Evolutionary conservation across 495 filamentous ascomycete genomes (phyloP).

Genomic region (Talaromyces liani): DNA sequence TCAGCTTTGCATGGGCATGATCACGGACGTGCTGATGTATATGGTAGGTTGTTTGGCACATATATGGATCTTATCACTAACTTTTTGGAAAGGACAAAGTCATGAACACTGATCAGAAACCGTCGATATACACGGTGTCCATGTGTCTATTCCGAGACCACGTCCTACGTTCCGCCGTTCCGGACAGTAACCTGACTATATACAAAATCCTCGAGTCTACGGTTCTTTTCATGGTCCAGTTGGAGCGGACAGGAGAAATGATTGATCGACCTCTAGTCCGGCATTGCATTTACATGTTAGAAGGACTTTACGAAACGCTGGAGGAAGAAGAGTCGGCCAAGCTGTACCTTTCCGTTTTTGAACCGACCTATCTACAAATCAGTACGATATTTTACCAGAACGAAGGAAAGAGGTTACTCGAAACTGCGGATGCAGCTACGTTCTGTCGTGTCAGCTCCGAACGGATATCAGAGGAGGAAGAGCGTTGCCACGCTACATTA

Average conservation of each 20-base stretch:
- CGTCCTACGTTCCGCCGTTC: slow-evolving; percentile 53
- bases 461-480: slow-evolving; percentile 71
- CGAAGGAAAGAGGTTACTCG: slow-evolving; percentile 67
- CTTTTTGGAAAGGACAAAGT: slow-evolving; percentile 58
- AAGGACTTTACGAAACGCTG: slow-evolving; percentile 76
- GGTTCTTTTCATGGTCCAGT: slow-evolving; percentile 81
- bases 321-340: slow-evolving; percentile 62
- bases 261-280: slow-evolving; percentile 79
- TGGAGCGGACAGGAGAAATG: slow-evolving; percentile 85
- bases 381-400: slow-evolving; percentile 67
- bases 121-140: slow-evolving; percentile 71
- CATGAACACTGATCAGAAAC: slow-evolving; percentile 59
- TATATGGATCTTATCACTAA: neutral
- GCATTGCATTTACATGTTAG: slow-evolving; percentile 83
- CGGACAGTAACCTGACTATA: slow-evolving; percentile 40
- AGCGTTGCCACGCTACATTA: slow-evolving; percentile 72
- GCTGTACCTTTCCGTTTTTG: slow-evolving; percentile 79
- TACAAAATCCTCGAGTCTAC: slow-evolving; percentile 70
- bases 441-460: slow-evolving; percentile 75
- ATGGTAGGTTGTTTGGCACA: slow-evolving; percentile 49
- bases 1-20: slow-evolving; percentile 91
- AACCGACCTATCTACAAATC: slow-evolving; percentile 63
- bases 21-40: slow-evolving; percentile 96
- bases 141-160: slow-evolving; percentile 86
- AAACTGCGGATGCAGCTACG: slow-evolving; percentile 68